Conservation (phyloP, 2,329 filamentous ascomycete genomes). For the Pyrenophora teres region DNA sequence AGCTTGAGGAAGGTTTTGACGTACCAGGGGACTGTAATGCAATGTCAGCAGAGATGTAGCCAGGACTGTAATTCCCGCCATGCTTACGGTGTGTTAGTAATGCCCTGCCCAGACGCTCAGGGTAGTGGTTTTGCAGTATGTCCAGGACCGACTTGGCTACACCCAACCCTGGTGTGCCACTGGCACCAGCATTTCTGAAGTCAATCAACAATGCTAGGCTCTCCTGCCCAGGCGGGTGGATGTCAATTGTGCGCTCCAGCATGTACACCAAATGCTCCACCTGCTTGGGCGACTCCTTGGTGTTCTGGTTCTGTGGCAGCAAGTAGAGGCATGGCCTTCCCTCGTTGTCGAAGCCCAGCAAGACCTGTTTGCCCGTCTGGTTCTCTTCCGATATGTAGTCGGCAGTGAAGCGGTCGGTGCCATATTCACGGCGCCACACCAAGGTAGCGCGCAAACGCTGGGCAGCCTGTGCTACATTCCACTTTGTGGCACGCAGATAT, state of each 20-base stretch:
- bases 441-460: slow-evolving; percentile 81
- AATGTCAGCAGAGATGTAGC: slow-evolving; percentile 4
- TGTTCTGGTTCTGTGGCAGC: slow-evolving; percentile 89
- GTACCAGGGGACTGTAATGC: slow-evolving; percentile 76
- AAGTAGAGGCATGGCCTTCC: slow-evolving; percentile 90
- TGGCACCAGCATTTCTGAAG: slow-evolving; percentile 78
- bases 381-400: slow-evolving; percentile 94
- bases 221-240: slow-evolving; percentile 87
- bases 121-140: slow-evolving; percentile 95
- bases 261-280: slow-evolving; percentile 95
- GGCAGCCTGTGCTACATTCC: slow-evolving; percentile 72
- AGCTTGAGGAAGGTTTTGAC: slow-evolving; percentile 95
- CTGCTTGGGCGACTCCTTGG: slow-evolving; percentile 80
- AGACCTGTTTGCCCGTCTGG: slow-evolving; percentile 92
- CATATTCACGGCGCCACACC: slow-evolving; percentile 89
- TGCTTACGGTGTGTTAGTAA: slow-evolving; percentile 82
- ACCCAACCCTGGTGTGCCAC: slow-evolving; percentile 75
- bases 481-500: slow-evolving; percentile 93
- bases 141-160: slow-evolving; percentile 82
- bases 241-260: slow-evolving; percentile 85
- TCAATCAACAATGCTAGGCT: slow-evolving; percentile 86
- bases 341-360: slow-evolving; percentile 84
- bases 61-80: not conserved
- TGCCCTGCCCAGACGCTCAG: slow-evolving; percentile 85
- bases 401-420: slow-evolving; percentile 71